These are phyloP conservation scores for Lactuca saligna DNA, from an alignment of 129 eudicot genomes.

Conservation along the genomic window DNA sequence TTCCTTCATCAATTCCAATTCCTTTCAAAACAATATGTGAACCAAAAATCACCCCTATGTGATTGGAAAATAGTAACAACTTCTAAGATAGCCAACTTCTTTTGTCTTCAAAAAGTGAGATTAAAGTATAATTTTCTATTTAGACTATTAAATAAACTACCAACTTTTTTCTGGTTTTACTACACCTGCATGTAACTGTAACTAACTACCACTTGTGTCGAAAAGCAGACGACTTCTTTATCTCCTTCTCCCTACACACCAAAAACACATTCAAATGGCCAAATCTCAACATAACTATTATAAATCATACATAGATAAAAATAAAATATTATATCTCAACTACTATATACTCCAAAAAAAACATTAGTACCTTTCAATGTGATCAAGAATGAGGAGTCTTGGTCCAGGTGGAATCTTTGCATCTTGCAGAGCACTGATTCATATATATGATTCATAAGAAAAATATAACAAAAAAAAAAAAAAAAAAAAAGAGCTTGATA, in stretches of 20 bases:
- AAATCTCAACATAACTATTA: too few relatives aligned
- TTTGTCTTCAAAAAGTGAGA: too few relatives aligned
- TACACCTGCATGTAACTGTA: background rate
- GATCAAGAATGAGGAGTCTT: slow-evolving; percentile 81
- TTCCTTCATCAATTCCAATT: too few relatives aligned
- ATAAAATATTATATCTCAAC: background rate
- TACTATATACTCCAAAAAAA: background rate
- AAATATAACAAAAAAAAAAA: background rate
- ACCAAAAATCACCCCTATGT: too few relatives aligned
- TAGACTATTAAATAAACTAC: too few relatives aligned
- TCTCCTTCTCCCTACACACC: slow-evolving; percentile 18
- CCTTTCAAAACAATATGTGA: too few relatives aligned
- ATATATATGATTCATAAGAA: slow-evolving; percentile 20
- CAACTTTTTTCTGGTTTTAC: background rate
- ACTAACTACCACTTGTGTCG: background rate
- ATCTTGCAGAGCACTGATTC: slow-evolving; percentile 74
- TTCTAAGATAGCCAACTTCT: too few relatives aligned
- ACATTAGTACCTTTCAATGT: slow-evolving; percentile 50
- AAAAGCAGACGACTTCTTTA: background rate
- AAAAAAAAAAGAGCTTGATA: background rate
- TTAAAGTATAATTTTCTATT: too few relatives aligned
- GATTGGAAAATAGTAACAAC: too few relatives aligned
- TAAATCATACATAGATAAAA: too few relatives aligned
- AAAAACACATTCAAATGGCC: background rate
- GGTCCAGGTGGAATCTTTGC: slow-evolving; percentile 88